Evolutionary conservation across 371 early-diverging fungal species (phyloP).

Genomic region (Mucor piriformis): DNA sequence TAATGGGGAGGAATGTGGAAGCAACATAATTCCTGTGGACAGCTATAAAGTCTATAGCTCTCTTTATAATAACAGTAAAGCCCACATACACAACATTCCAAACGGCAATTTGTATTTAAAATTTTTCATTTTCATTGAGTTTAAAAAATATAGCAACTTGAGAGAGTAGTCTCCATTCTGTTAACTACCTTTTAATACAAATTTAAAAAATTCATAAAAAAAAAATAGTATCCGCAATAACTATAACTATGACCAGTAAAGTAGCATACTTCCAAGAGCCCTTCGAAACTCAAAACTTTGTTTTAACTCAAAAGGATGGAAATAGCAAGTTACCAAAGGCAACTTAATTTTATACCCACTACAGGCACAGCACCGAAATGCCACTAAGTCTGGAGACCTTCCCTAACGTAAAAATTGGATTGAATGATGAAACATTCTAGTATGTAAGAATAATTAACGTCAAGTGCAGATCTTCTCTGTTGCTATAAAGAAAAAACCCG

Average conservation of each 20-base stretch:
- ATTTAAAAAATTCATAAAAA: not conserved
- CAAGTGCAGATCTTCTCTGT: constrained; percentile 36
- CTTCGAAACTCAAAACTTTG: constrained; percentile 18
- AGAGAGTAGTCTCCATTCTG: constrained; percentile 42
- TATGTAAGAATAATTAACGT: constrained; percentile 26
- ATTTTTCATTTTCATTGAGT: constrained; percentile 29
- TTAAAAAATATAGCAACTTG: constrained; percentile 29
- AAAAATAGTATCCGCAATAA: constrained; percentile 35
- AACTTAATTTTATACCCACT: constrained; percentile 21
- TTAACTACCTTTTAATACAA: constrained; percentile 24
- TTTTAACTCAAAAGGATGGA: constrained; percentile 11
- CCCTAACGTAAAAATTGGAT: constrained; percentile 27
- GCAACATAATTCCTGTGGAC: too few relatives aligned
- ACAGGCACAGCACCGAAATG: constrained; percentile 23
- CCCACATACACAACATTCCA: not conserved
- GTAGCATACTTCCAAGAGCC: constrained; percentile 15
- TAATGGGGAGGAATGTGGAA: too few relatives aligned
- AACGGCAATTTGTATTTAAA: not conserved
- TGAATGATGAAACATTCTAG: constrained; percentile 30
- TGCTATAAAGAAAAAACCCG: constrained; percentile 25
- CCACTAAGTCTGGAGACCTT: constrained; percentile 33
- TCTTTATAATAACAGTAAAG: too few relatives aligned
- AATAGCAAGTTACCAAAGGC: constrained; percentile 12
- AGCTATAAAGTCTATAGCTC: too few relatives aligned
- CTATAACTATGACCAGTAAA: constrained; percentile 35